Evolutionary conservation across 2,329 filamentous ascomycete genomes (phyloP).

Genomic region (Venturia effusa): DNA sequence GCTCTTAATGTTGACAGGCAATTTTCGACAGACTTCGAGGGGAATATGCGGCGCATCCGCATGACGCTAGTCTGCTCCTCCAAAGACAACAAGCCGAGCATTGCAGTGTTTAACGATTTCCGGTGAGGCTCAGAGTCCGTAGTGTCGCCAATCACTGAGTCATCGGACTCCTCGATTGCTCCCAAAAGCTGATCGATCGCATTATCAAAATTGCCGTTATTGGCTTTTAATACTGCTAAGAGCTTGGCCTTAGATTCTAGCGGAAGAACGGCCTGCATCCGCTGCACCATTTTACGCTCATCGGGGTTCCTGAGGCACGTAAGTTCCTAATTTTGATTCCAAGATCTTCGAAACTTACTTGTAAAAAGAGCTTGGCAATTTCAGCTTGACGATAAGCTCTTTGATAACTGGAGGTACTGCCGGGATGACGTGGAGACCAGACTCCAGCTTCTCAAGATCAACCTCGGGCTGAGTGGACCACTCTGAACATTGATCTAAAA

Average conservation of each 20-base stretch:
- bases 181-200: neutral
- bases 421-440: neutral
- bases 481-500: neutral
- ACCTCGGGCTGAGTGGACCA: neutral
- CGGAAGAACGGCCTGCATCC: neutral
- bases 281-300: neutral
- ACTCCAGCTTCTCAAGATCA: neutral
- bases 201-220: neutral
- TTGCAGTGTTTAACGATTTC: neutral
- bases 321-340: neutral
- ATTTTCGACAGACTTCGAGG: neutral
- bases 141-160: neutral
- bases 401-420: neutral
- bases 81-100: neutral
- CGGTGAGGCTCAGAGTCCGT: neutral
- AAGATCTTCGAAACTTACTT: neutral
- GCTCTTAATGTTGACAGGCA: neutral
- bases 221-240: neutral
- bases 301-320: neutral
- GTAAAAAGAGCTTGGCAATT: neutral
- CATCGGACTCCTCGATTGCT: neutral
- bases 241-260: neutral
- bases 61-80: neutral
- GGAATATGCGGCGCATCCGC: neutral
- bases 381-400: neutral